A percentile compares a stretch with the other conserved stretches of the same genome.
These are phyloP conservation scores for Globisporangium cederbergense DNA, from an alignment of 352 stramenopile species.

Conservation along the genomic window DNA sequence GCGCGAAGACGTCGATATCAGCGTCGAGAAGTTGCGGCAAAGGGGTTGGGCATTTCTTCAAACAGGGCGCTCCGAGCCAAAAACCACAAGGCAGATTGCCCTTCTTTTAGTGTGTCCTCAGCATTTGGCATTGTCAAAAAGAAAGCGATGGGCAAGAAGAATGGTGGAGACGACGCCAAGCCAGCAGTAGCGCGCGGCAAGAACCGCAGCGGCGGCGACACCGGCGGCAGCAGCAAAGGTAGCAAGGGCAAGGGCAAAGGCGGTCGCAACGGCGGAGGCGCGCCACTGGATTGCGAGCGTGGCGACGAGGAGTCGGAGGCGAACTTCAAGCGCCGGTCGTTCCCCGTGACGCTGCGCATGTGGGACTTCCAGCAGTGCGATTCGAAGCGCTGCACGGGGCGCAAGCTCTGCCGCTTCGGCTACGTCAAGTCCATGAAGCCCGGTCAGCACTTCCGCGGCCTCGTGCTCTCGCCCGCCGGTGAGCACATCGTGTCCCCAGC, in stretches of 20 bases:
- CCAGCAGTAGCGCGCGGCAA: constrained; percentile 12
- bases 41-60: too few relatives aligned
- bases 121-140: background rate
- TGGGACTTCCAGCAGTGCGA: constrained; percentile 97
- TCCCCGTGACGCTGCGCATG: constrained; percentile 88
- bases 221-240: background rate
- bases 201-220: constrained; percentile 8
- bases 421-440: constrained; percentile 92
- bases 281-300: constrained; percentile 16
- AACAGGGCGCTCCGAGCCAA: too few relatives aligned
- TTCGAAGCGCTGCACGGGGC: constrained; percentile 92
- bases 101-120: too few relatives aligned
- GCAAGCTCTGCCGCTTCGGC: constrained; percentile 90
- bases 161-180: constrained; percentile 13
- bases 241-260: constrained; percentile 9
- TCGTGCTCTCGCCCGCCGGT: constrained; percentile 93
- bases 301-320: constrained; percentile 67
- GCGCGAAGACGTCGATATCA: too few relatives aligned
- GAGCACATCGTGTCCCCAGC: constrained; percentile 89
- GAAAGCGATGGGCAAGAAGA: constrained; percentile 18
- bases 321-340: constrained; percentile 63
- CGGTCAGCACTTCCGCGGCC: constrained; percentile 90
- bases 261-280: constrained; percentile 20
- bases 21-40: too few relatives aligned
- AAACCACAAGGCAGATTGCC: too few relatives aligned